Evolutionary conservation across 148 eudicot genomes (phyloP).

Genomic region (Camellia japonica): DNA sequence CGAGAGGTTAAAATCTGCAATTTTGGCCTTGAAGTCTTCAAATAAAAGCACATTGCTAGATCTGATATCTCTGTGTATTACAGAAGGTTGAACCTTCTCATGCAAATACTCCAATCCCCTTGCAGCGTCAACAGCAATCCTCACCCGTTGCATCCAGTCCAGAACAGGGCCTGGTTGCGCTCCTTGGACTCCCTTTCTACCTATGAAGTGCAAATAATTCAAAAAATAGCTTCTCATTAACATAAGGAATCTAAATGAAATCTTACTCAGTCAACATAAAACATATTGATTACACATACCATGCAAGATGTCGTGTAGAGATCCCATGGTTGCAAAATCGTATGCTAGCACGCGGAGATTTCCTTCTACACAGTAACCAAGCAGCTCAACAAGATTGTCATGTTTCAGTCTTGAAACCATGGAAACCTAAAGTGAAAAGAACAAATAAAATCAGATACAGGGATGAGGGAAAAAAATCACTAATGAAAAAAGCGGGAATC

Average conservation of each 20-base stretch:
- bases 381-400: conserved; percentile 77
- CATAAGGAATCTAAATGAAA: neutral
- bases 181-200: conserved; percentile 86
- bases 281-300: conserved; percentile 33
- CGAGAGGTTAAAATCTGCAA: conserved; percentile 80
- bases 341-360: conserved; percentile 66
- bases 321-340: conserved; percentile 87
- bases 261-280: neutral
- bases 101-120: conserved; percentile 88
- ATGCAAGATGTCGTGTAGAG: conserved; percentile 79
- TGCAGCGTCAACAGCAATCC: conserved; percentile 82
- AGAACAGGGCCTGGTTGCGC: conserved; percentile 90
- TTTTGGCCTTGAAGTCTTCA: conserved; percentile 72
- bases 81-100: conserved; percentile 69
- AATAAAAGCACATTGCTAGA: conserved; percentile 90
- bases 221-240: neutral
- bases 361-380: conserved; percentile 79
- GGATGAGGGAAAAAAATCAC: neutral
- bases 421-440: conserved; percentile 50
- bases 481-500: neutral
- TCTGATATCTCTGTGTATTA: conserved; percentile 72
- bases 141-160: conserved; percentile 77
- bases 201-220: conserved; percentile 24
- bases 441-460: conserved; percentile 5
- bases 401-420: conserved; percentile 77